Percentiles rank a stretch among this genome's conserved stretches.
These are phyloP conservation scores for Alternaria ethzedia DNA, from an alignment of 2,329 filamentous ascomycete genomes.

Conservation along the genomic window DNA sequence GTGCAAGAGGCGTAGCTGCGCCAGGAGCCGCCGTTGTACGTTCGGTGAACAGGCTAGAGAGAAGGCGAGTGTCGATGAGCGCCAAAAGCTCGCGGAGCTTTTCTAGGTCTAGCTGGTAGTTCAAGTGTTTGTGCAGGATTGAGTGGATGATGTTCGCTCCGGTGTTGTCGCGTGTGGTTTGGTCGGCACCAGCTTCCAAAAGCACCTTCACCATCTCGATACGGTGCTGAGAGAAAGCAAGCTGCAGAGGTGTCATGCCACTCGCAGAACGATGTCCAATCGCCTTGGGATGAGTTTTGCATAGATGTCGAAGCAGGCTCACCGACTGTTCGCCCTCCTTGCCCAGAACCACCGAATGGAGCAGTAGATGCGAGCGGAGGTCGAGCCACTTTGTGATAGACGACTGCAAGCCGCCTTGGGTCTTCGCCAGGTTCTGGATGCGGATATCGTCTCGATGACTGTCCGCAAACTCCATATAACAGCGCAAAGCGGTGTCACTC, in stretches of 20 bases:
- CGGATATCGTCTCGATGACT: conserved; percentile 66
- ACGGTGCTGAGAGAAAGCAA: conserved; percentile 67
- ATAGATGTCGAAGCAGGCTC: conserved; percentile 69
- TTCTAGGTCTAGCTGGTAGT: conserved; percentile 39
- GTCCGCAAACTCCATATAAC: conserved; percentile 73
- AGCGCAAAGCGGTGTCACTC: conserved; percentile 70
- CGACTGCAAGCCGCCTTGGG: conserved; percentile 67
- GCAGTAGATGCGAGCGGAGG: conserved; percentile 54
- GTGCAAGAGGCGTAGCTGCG: conserved; percentile 69
- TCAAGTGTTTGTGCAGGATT: conserved; percentile 30
- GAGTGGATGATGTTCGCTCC: conserved; percentile 75
- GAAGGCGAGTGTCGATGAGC: conserved; percentile 64
- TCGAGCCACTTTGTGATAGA: conserved; percentile 67
- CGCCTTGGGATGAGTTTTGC: conserved; percentile 65
- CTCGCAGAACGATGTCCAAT: conserved; percentile 65
- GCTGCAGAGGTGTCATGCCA: conserved; percentile 70
- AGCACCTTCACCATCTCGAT: conserved; percentile 65
- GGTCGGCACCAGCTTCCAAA: conserved; percentile 72
- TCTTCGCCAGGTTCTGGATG: conserved; percentile 66
- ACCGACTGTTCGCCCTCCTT: conserved; percentile 51
- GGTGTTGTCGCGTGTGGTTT: conserved; percentile 65
- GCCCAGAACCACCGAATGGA: conserved; percentile 64
- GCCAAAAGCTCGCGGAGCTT: conserved; percentile 56
- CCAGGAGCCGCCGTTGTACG: conserved; percentile 58
- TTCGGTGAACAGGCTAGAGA: conserved; percentile 65